These are phyloP conservation scores for Pontederia crassipes DNA, from an alignment of 176 grass and related monocot species.

Conservation along the genomic window DNA sequence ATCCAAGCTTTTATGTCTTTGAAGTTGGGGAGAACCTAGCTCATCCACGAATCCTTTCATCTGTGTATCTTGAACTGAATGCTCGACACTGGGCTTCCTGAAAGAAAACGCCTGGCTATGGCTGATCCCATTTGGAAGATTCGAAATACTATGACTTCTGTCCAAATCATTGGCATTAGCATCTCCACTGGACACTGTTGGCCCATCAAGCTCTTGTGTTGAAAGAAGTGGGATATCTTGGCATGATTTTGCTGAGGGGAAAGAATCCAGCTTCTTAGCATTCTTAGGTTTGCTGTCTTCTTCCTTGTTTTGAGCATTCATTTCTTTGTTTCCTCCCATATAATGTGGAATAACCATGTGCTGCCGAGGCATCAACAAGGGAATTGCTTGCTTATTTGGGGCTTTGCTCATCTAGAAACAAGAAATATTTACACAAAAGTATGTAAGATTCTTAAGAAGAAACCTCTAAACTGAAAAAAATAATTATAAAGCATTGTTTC, in stretches of 20 bases:
- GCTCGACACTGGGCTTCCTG: slow-evolving; percentile 31
- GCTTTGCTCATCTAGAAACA: slow-evolving; percentile 67
- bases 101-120: slow-evolving; percentile 24
- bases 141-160: slow-evolving; percentile 18
- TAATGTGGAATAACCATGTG: slow-evolving; percentile 97
- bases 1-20: slow-evolving; percentile 18
- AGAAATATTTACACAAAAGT: slow-evolving; percentile 11
- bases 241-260: slow-evolving; percentile 30
- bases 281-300: slow-evolving; percentile 19
- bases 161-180: slow-evolving; percentile 20
- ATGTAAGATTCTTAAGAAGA: neutral
- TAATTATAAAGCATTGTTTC: slow-evolving; percentile 7
- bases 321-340: slow-evolving; percentile 43
- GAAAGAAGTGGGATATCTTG: slow-evolving; percentile 78
- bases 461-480: neutral
- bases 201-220: slow-evolving; percentile 41
- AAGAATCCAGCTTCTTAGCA: slow-evolving; percentile 24
- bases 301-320: slow-evolving; percentile 20
- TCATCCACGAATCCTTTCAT: slow-evolving; percentile 70
- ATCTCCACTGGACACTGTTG: slow-evolving; percentile 28
- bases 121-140: slow-evolving; percentile 22
- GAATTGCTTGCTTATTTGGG: slow-evolving; percentile 65
- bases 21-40: slow-evolving; percentile 32
- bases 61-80: slow-evolving; percentile 37
- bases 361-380: slow-evolving; percentile 73